Conservation (phyloP, 2,329 filamentous ascomycete species). For the Talaromyces sp. region DNA sequence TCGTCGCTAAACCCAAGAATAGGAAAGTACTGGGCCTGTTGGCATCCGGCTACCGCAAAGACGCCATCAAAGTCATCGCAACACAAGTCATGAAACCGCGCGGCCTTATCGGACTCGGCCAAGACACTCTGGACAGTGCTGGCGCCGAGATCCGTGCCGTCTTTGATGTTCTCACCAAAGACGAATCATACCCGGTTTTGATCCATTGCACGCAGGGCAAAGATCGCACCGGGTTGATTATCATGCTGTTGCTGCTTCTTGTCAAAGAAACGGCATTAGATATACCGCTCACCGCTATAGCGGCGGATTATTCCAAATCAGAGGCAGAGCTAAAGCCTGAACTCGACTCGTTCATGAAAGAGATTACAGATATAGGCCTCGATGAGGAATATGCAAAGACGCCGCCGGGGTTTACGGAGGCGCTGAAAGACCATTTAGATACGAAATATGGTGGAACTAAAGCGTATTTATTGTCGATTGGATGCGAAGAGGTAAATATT, state of each 20-base stretch:
- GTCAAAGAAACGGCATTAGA: slow-evolving; percentile 33
- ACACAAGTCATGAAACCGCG: slow-evolving; percentile 67
- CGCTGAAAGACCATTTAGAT: slow-evolving; percentile 57
- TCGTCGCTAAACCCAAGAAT: neutral
- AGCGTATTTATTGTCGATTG: slow-evolving; percentile 63
- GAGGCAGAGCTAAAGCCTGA: slow-evolving; percentile 60
- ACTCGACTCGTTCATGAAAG: slow-evolving; percentile 60
- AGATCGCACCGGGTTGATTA: slow-evolving; percentile 72
- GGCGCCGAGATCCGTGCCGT: slow-evolving; percentile 63
- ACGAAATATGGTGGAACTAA: slow-evolving; percentile 63
- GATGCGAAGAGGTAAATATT: slow-evolving; percentile 51
- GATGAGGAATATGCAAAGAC: slow-evolving; percentile 70
- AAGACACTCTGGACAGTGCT: slow-evolving; percentile 67
- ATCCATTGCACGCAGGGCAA: slow-evolving; percentile 89
- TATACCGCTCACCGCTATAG: slow-evolving; percentile 59
- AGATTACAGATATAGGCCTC: slow-evolving; percentile 69
- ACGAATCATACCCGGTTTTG: slow-evolving; percentile 59
- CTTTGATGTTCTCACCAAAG: slow-evolving; percentile 61
- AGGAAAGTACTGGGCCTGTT: slow-evolving; percentile 63
- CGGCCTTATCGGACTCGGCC: slow-evolving; percentile 68
- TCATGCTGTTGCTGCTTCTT: slow-evolving; percentile 58
- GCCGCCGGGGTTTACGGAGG: slow-evolving; percentile 60
- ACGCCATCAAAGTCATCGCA: slow-evolving; percentile 68
- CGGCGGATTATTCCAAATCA: slow-evolving; percentile 69
- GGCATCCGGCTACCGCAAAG: slow-evolving; percentile 62